These are phyloP conservation scores for Artomyces pyxidatus DNA, from an alignment of 768 basidiomycete species.

Conservation along the genomic window DNA sequence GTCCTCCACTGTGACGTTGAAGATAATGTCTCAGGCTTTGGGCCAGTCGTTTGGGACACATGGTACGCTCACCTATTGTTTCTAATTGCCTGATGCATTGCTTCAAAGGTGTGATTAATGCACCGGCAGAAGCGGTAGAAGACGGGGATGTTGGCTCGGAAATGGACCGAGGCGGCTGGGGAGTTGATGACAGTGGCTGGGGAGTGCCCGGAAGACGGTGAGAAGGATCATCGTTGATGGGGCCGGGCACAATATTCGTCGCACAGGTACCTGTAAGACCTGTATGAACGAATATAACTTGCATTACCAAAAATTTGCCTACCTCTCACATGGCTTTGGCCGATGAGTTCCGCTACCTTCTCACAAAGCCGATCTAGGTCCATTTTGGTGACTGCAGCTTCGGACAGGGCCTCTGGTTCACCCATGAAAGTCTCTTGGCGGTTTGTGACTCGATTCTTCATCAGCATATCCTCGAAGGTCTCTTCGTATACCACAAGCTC, in stretches of 20 bases:
- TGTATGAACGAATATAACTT: neutral
- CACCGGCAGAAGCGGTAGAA: too few relatives aligned
- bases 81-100: too few relatives aligned
- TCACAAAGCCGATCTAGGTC: neutral
- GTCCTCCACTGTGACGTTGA: too few relatives aligned
- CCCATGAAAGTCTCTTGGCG: constrained; percentile 21
- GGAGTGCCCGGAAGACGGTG: too few relatives aligned
- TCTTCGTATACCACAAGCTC: constrained; percentile 24
- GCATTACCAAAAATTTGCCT: neutral
- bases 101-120: too few relatives aligned
- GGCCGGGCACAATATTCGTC: neutral
- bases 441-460: constrained; percentile 12
- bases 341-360: neutral
- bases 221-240: too few relatives aligned
- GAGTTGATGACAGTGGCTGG: too few relatives aligned
- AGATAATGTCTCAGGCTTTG: too few relatives aligned
- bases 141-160: too few relatives aligned
- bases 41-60: too few relatives aligned
- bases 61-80: too few relatives aligned
- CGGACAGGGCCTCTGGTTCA: neutral
- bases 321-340: neutral
- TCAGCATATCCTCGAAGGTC: constrained; percentile 19
- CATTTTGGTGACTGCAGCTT: neutral
- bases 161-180: too few relatives aligned
- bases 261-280: neutral